These are phyloP conservation scores for Phialophora macrospora DNA, from an alignment of 2,329 filamentous ascomycete species.

Conservation along the genomic window DNA sequence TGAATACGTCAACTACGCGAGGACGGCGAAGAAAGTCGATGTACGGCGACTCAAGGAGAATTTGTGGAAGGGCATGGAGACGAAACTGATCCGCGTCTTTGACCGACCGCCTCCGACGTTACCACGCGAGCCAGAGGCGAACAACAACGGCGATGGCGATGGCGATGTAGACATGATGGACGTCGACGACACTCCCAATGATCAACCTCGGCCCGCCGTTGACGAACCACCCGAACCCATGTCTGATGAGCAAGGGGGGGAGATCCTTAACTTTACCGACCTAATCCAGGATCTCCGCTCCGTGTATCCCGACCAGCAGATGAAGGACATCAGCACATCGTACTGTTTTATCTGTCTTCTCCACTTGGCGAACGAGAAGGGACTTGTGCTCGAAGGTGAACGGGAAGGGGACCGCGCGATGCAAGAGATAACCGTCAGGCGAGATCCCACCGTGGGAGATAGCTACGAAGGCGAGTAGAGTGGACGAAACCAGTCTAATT, in stretches of 20 bases:
- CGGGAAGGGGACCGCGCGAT: conserved; percentile 46
- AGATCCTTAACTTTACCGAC: conserved; percentile 78
- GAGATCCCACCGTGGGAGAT: conserved; percentile 38
- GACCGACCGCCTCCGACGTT: conserved; percentile 40
- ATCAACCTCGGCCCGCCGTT: conserved; percentile 40
- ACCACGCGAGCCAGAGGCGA: not conserved
- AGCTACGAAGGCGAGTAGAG: conserved; percentile 41
- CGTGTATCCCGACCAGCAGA: conserved; percentile 82
- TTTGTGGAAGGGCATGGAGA: conserved; percentile 67
- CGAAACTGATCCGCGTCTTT: conserved; percentile 47
- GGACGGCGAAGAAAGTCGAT: conserved; percentile 70
- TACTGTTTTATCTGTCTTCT: conserved; percentile 92
- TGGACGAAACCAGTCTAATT: not conserved
- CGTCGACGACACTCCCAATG: conserved; percentile 33
- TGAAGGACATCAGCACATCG: conserved; percentile 93
- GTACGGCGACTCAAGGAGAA: conserved; percentile 68
- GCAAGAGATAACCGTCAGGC: conserved; percentile 49
- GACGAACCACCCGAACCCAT: conserved; percentile 43
- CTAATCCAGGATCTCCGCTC: conserved; percentile 87
- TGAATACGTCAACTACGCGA: conserved; percentile 69
- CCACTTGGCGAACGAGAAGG: conserved; percentile 92
- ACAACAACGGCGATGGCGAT: conserved; percentile 6
- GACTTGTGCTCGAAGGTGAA: conserved; percentile 73
- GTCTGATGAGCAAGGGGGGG: conserved; percentile 39
- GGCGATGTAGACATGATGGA: conserved; percentile 40